Evolutionary conservation across 2,329 filamentous ascomycete species (phyloP).

Genomic region (Penicillium brevicompactum): DNA sequence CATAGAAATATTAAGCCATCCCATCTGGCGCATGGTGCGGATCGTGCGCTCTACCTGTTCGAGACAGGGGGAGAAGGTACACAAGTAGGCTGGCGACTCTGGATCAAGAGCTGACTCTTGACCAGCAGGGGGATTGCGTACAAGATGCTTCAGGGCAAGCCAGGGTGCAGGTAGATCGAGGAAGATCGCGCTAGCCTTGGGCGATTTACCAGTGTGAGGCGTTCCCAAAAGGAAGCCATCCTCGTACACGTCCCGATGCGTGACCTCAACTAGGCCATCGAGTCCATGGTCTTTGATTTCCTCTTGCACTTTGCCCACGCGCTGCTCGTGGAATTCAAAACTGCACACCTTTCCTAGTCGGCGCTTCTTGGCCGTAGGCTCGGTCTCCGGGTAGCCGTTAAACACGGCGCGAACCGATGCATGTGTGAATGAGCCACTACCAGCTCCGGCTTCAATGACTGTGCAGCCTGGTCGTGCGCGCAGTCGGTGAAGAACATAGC

Average conservation of each 20-base stretch:
- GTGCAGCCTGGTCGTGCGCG: slow-evolving; percentile 49
- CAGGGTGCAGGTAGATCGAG: slow-evolving; percentile 55
- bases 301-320: slow-evolving; percentile 43
- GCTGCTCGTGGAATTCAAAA: slow-evolving; percentile 53
- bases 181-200: slow-evolving; percentile 51
- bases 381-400: slow-evolving; percentile 42
- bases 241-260: slow-evolving; percentile 53
- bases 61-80: slow-evolving; percentile 95
- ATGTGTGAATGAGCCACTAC: slow-evolving; percentile 56
- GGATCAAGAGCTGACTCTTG: slow-evolving; percentile 65
- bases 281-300: slow-evolving; percentile 50
- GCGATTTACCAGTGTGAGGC: slow-evolving; percentile 38
- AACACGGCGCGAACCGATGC: slow-evolving; percentile 53
- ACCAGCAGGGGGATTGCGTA: slow-evolving; percentile 38
- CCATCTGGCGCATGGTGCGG: slow-evolving; percentile 73
- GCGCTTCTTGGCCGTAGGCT: slow-evolving; percentile 28
- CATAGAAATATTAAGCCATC: slow-evolving; percentile 93
- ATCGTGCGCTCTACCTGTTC: slow-evolving; percentile 92
- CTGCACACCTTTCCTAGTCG: slow-evolving; percentile 50
- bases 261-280: slow-evolving; percentile 46
- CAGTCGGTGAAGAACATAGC: slow-evolving; percentile 53
- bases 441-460: slow-evolving; percentile 55
- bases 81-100: slow-evolving; percentile 72
- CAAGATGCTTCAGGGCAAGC: slow-evolving; percentile 51
- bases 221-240: slow-evolving; percentile 48